phyloP scores from a whole-genome alignment of 371 early-diverging fungal genomes.

The Rhizopus stolonifer region DNA sequence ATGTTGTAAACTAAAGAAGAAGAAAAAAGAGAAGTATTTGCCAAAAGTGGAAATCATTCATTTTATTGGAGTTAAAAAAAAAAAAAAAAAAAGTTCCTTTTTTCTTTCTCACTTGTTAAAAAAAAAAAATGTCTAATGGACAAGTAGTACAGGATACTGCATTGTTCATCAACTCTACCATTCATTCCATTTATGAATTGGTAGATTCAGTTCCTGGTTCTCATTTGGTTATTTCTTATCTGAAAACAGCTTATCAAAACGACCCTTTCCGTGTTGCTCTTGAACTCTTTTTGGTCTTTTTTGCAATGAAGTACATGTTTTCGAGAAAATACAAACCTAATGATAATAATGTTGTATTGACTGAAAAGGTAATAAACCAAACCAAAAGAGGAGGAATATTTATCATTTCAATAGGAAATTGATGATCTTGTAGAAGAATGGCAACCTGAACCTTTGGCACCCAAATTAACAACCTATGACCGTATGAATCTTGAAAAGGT shows the following conservation, averaged over 20 bases:
- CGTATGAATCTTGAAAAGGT: conserved; percentile 77
- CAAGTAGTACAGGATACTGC: conserved; percentile 28
- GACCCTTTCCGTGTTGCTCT: conserved; percentile 93
- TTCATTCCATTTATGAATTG: conserved; percentile 40
- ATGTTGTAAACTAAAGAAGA: not conserved
- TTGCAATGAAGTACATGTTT: conserved; percentile 88
- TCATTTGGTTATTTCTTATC: conserved; percentile 73
- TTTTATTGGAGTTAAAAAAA: no score
- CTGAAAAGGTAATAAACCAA: conserved; percentile 86
- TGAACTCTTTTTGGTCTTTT: conserved; percentile 84
- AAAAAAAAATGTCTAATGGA: not conserved
- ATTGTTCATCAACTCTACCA: conserved; percentile 46
- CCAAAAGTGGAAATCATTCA: no score
- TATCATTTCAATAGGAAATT: conserved; percentile 17
- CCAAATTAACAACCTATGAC: conserved; percentile 70
- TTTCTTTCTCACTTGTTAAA: not conserved
- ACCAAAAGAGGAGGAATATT: no score
- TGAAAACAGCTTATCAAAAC: conserved; percentile 92
- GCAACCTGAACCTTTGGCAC: conserved; percentile 96
- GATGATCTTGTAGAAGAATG: conserved; percentile 95
- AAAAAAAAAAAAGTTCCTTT: not conserved
- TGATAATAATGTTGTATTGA: conserved; percentile 76
- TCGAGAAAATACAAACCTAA: conserved; percentile 85
- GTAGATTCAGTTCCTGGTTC: conserved; percentile 73
- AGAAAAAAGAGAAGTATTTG: not conserved